Base-by-base conservation (phyloP, 176 grass and related monocot species). In the Hsuehochloa calcarea region DNA sequence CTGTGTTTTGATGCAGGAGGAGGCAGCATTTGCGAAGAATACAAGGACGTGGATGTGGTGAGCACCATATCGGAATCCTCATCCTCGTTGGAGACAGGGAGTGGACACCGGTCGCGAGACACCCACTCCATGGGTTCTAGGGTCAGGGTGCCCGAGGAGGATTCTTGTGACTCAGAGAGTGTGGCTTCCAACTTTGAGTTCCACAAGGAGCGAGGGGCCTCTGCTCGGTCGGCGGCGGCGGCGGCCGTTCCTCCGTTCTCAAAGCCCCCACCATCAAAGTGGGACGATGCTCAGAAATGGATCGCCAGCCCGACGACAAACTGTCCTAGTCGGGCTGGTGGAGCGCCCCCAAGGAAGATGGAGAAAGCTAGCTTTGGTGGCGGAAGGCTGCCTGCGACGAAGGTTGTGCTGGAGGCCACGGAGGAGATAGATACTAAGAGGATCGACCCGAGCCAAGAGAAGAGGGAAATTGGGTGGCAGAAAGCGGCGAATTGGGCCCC, bases 261-360 rank as follows among this genome's bases (percentile, higher is more conserved):
- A 61, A 96, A 94, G 81, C 90, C 70, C 14, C 89, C 92, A 15
- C 92, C 97, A 14, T 99, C 97, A 4, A 99, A 99, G 86, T 99
- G 97, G 97, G 97, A 95, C 8, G 84, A 99, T 84, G 97, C 97
- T 0, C 97, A 99, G 73, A 99, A 99, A 78, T 99, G 97, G 97
- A 99, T 99, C 7, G 97, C 92, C 29, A 99, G 97, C 86, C 93
- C 97, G 0, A 90, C 88, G 17, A 82, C 70, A 27, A 91, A 90
- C 73, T 70, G 88, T 6, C 45, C 82, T 12, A 35, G 66, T 47
- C 90, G 84, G 83, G 82, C 17, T 7, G 60, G 84, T 62, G 90
- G 79, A 40, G 83, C 38, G 12, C 80, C 61, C 0, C 49, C 76
- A 5, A 94, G 87, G 90, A 99, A 96, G 68, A 62, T 82, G 13